Conservation (phyloP, 768 basidiomycete genomes). For the Mycena floridula region DNA sequence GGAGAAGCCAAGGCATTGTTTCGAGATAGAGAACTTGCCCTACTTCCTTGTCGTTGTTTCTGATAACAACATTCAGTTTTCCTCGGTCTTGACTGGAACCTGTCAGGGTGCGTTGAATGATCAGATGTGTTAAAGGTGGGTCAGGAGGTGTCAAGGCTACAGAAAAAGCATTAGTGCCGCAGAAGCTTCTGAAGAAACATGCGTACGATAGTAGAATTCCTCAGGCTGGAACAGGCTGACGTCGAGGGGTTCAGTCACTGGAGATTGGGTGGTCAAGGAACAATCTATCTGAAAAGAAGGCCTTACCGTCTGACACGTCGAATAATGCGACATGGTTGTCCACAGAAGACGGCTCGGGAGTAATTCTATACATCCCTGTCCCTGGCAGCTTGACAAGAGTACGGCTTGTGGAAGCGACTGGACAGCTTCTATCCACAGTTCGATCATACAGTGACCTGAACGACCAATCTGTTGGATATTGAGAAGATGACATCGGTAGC, state of each 20-base stretch:
- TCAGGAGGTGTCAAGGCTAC: conserved; percentile 31
- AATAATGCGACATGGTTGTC: conserved; percentile 37
- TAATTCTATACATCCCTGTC: conserved; percentile 35
- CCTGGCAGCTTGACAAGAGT: conserved; percentile 44
- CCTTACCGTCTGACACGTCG: conserved; percentile 41
- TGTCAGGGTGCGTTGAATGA: conserved; percentile 62
- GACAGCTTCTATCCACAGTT: conserved; percentile 56
- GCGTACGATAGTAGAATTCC: conserved; percentile 63
- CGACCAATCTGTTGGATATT: conserved; percentile 57
- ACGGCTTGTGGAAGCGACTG: conserved; percentile 57
- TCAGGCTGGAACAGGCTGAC: conserved; percentile 50
- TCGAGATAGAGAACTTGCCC: conserved; percentile 71
- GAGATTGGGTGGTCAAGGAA: too few species aligned
- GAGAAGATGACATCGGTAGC: neutral
- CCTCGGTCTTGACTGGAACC: conserved; percentile 77
- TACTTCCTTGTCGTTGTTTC: conserved; percentile 44
- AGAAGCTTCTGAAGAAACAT: conserved; percentile 13
- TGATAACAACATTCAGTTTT: conserved; percentile 58
- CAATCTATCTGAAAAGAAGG: too few species aligned
- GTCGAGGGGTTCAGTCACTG: conserved; percentile 45
- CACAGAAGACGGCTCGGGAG: conserved; percentile 42
- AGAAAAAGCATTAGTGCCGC: neutral
- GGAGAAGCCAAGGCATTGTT: conserved; percentile 89
- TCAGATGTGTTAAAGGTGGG: conserved; percentile 43
- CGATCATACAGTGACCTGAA: conserved; percentile 64